These are phyloP conservation scores for Medicago arabica DNA, from an alignment of 306 rosid species.

Conservation along the genomic window DNA sequence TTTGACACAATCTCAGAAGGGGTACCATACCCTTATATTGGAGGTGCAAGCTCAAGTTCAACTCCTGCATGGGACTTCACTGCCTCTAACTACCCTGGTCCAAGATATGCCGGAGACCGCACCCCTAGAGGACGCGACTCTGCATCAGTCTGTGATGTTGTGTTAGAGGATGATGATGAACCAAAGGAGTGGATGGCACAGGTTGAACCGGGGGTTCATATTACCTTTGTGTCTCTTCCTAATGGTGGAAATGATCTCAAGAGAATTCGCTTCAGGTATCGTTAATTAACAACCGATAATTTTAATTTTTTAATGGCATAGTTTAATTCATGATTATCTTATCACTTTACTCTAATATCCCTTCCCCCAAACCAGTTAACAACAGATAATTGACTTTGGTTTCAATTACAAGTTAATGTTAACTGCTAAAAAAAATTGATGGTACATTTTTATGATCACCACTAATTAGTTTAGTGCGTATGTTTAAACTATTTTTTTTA, in stretches of 20 bases:
- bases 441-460: background rate
- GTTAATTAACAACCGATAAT: background rate
- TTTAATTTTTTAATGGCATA: too few species aligned
- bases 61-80: conserved; percentile 97
- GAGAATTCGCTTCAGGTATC: conserved; percentile 91
- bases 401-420: background rate
- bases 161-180: conserved; percentile 79
- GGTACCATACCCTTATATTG: conserved; percentile 78
- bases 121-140: conserved; percentile 71
- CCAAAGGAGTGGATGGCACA: conserved; percentile 98
- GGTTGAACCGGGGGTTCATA: conserved; percentile 94
- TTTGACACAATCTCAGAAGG: conserved; percentile 90
- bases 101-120: conserved; percentile 69
- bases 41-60: conserved; percentile 92
- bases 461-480: background rate
- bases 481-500: too few species aligned
- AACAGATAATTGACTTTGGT: background rate
- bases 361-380: too few species aligned
- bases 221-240: conserved; percentile 87
- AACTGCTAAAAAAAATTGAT: too few species aligned
- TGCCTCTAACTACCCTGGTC: conserved; percentile 62
- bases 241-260: conserved; percentile 93
- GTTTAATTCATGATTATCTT: too few species aligned
- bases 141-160: conserved; percentile 75
- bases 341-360: too few species aligned